Evolutionary conservation across 331 rosid species (phyloP).

Genomic region (Pyrus hybrid): DNA sequence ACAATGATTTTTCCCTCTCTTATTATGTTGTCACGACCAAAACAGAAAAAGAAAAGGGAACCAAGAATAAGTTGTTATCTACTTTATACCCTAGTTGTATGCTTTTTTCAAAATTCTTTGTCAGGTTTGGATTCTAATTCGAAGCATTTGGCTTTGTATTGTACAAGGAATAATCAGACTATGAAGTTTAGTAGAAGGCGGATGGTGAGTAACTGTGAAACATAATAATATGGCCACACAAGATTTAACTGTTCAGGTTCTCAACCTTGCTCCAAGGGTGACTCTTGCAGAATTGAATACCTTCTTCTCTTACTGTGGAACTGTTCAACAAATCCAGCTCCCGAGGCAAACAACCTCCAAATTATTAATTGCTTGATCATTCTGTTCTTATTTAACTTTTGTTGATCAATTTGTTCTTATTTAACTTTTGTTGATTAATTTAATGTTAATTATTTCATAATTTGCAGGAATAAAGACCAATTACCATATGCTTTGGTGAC

Average conservation of each 20-base stretch:
- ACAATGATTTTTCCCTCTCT: too few relatives aligned
- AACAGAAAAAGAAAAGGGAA: too few relatives aligned
- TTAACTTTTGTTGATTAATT: background rate
- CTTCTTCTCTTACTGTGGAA: slow-evolving; percentile 27
- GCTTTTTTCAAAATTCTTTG: background rate
- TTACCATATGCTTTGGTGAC: slow-evolving; percentile 15
- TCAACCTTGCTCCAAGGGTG: slow-evolving; percentile 7
- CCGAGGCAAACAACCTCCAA: background rate
- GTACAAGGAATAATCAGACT: background rate
- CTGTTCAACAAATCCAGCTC: slow-evolving; percentile 11
- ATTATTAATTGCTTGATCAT: background rate
- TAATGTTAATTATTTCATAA: background rate
- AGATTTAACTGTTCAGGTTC: slow-evolving; percentile 14
- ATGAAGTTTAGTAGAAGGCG: too few relatives aligned
- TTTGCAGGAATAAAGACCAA: slow-evolving; percentile 2
- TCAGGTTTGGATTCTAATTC: background rate
- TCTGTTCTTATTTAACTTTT: too few relatives aligned
- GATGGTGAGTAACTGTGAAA: background rate
- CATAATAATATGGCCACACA: background rate
- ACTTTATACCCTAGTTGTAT: background rate
- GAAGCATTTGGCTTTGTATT: background rate
- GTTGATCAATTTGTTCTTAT: background rate
- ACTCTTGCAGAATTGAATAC: background rate
- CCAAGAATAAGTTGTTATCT: too few relatives aligned
- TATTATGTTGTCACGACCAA: too few relatives aligned